Base-by-base conservation (phyloP, 768 basidiomycete species). In the Hygrophorus russula region DNA sequence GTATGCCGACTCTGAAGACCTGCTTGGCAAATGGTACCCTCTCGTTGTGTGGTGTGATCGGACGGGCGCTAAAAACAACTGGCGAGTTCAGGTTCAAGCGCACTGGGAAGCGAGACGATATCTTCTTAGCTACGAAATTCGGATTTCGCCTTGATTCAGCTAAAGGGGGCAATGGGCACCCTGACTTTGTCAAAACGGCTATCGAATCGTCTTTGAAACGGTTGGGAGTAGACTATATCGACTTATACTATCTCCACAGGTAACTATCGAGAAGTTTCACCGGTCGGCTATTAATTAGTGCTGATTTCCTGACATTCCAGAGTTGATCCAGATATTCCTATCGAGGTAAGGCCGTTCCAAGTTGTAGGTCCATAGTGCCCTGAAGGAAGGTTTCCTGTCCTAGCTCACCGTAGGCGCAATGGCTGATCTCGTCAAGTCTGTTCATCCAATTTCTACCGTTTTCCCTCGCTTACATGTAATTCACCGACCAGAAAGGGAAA, bases 371-470 rank as follows among this genome's bases (percentile, higher is more conserved):
- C 10, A 20, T 42, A 44, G 12, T 24, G 41, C 2, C 35, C 41
- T n/a, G n/a, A n/a, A n/a, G n/a, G n/a, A 31, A 48, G 48, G 37
- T 37, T 47, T 13, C 48, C 48, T 4, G 29, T 45, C 49, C 52
- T 28, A 68, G 61, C 54, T 56, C 44, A 68, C 72, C 0, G 67
- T 76, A 5, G 53, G 62, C 4, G 75, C 69, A 0, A 67, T 76
- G 68, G 68, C 68, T 1, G 66, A 74, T 45, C 61, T 73, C 17
- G 74, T 75, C 40, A 68, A 73, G 73, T 73, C 24, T 6, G 32
- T 17, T 11, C 4, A 12, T 19, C 32, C 28, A n/a, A n/a, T 46
- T n/a, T 20, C 39, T 2, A 12, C 10, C 36, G 13, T 19, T 35
- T 38, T 7, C 39, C 4, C 24, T 24, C 7, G 7, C 24, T 24